phyloP scores from a whole-genome alignment of 2,329 filamentous ascomycete species.

The Alternaria ethzedia region DNA sequence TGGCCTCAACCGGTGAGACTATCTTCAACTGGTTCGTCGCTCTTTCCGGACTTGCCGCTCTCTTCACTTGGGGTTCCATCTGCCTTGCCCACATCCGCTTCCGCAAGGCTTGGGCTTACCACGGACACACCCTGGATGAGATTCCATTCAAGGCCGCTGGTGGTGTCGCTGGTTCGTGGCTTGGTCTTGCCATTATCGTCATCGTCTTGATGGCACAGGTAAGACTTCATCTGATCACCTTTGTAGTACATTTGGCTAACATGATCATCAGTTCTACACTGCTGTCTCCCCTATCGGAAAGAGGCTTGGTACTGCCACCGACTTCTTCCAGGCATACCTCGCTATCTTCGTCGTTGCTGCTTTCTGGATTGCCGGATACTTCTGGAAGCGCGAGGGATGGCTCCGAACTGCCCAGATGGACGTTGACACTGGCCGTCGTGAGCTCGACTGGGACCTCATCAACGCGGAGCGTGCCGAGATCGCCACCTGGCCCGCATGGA shows the following conservation, averaged over 20 bases:
- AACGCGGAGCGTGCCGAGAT: slow-evolving; percentile 61
- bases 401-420: slow-evolving; percentile 67
- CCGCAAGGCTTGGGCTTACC: slow-evolving; percentile 60
- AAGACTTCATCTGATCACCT: slow-evolving; percentile 8
- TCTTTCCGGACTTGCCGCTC: slow-evolving; percentile 73
- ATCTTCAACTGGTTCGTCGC: slow-evolving; percentile 81
- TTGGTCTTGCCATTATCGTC: slow-evolving; percentile 49
- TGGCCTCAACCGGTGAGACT: slow-evolving; percentile 53
- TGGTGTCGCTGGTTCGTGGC: slow-evolving; percentile 50
- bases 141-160: slow-evolving; percentile 52
- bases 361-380: slow-evolving; percentile 58
- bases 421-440: slow-evolving; percentile 68
- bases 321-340: slow-evolving; percentile 57
- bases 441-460: slow-evolving; percentile 70
- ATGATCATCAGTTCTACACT: slow-evolving; percentile 48
- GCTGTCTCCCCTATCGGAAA: slow-evolving; percentile 40
- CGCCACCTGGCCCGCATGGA: slow-evolving; percentile 61
- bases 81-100: slow-evolving; percentile 93
- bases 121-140: slow-evolving; percentile 52
- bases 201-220: slow-evolving; percentile 50
- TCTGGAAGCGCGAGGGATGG: slow-evolving; percentile 71
- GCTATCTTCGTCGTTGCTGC: slow-evolving; percentile 53
- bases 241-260: slow-evolving; percentile 3
- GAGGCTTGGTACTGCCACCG: slow-evolving; percentile 42
- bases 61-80: slow-evolving; percentile 84